Evolutionary conservation across 139 green algal species (phyloP), one percentile per base, ranked within the genome.

Genomic region (Asterochloris erici): DNA sequence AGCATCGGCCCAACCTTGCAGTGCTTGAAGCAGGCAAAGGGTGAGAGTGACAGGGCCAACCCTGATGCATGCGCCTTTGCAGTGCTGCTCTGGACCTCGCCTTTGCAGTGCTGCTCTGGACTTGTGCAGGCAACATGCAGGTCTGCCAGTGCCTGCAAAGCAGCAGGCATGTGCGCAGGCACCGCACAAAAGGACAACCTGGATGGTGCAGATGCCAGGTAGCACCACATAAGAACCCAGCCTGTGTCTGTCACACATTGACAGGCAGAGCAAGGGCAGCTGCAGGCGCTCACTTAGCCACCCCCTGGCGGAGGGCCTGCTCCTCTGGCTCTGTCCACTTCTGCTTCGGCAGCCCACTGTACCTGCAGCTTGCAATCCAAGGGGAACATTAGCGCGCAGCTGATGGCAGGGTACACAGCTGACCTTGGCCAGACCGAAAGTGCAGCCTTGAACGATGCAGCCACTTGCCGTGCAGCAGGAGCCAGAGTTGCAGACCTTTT

Each of bases 321-420:
- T 94, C 90, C 83, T 94, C 90, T 63, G 93, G 89, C 12, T 66
- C 38, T 0, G 90, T 90, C 90, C 90, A 94, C 77, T 91, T 91
- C 83, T 89, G 81, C 83, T 93, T 93, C 9, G 82, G 68, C 9
- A 54, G 68, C 23, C 79, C 79, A 69, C 66, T 77, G 23, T 68
- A 66, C 68, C 79, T 77, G 29, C 27, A 12, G 15, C 14, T 28
- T 79, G 73, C 73, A 63, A 78, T 23, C n/a, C 13, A 63, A 38
- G 21, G n/a, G 14, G 27, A 9, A 12, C 13, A 78, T 62, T 78
- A 64, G n/a, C 61, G 26, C 12, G 73, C 66, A 73, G 66, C 21
- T 24, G 21, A 73, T 73, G 66, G 23, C 6, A 10, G 38, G 38
- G 38, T 54, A 54, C 38, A 54, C 38, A 54, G 38, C 38, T 54